These are phyloP conservation scores for Coniochaeta hoffmannii DNA, from an alignment of 2,329 filamentous ascomycete genomes.

Conservation along the genomic window DNA sequence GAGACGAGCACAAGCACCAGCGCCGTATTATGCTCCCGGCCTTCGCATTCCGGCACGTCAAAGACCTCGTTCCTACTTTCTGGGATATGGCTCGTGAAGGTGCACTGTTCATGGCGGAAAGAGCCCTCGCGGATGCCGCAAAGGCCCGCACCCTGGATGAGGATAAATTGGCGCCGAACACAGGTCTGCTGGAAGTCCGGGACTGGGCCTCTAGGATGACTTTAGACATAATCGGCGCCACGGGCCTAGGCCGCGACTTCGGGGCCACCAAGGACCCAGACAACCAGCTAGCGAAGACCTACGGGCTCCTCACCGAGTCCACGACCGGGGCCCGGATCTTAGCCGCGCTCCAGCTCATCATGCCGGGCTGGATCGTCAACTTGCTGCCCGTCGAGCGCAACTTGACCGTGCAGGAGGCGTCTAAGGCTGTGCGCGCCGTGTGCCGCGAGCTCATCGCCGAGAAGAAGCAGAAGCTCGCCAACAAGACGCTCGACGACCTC, in stretches of 20 bases:
- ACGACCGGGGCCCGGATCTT: constrained; percentile 45
- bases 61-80: constrained; percentile 76
- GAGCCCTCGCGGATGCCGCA: constrained; percentile 33
- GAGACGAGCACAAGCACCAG: constrained; percentile 81
- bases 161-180: constrained; percentile 19
- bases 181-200: constrained; percentile 46
- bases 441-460: constrained; percentile 62
- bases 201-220: constrained; percentile 61
- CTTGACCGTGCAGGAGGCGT: constrained; percentile 49
- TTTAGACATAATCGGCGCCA: constrained; percentile 68
- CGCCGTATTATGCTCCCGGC: constrained; percentile 74
- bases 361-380: constrained; percentile 55
- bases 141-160: constrained; percentile 18
- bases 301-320: constrained; percentile 47
- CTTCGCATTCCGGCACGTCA: constrained; percentile 80
- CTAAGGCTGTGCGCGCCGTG: constrained; percentile 52
- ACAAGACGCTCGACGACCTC: constrained; percentile 42
- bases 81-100: constrained; percentile 70
- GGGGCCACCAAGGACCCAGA: constrained; percentile 53
- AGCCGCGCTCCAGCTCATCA: constrained; percentile 49
- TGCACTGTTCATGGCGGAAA: constrained; percentile 51
- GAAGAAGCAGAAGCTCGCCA: constrained; percentile 52
- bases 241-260: constrained; percentile 67
- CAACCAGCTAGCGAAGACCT: constrained; percentile 51
- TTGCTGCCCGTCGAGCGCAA: constrained; percentile 66